Base-by-base conservation (phyloP, 805 yeast species). In the Candida sakaeoensis region DNA sequence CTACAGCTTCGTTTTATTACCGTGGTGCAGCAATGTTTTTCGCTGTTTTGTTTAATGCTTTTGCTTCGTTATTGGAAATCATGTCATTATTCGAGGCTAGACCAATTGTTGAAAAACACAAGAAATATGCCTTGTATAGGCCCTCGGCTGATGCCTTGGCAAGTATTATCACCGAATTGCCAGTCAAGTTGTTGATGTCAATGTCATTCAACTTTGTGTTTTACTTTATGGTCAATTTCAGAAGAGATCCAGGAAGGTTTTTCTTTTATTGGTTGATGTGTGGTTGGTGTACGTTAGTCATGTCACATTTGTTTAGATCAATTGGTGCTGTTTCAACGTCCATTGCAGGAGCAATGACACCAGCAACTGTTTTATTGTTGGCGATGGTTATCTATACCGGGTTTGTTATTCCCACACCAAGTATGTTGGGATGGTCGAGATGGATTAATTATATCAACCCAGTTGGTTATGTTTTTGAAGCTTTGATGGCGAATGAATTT, bases 61-160 rank as follows among this genome's bases (percentile, higher is more conserved):
- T 81, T 59, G 61, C 77, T 22, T 68, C 84, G 3, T 63, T 80
- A 49, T 74, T 80, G 47, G 85, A 80, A 53, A 74, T 80, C 43
- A 69, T 80, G 51, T 58, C 74, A 8, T 62, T 80, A 41, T 81
- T 77, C 50, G 75, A 76, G 43, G 75, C 74, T 41, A 76, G 84
- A 62, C 78, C 82, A 21, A 77, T 85, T 46, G 72, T 82, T 19
- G 75, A 74, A 50, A 85, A 85, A 53, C 95, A 85, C 55, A 79
- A 80, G 52, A 72, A 74, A 36, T 85, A 81, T 50, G 79, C 87
- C 0, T 71, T 85, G 42, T 86, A 82, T 55, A 79, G 80, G 43
- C 89, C 90, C 2, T 72, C 87, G 10, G 79, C 86, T 3, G 91
- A 84, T 52, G 84, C 87, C 1, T 49, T 85, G 3, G 81, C 87